Evolutionary conservation across 2,329 filamentous ascomycete species (phyloP).

Genomic region (Lasiodiplodia theobromae): DNA sequence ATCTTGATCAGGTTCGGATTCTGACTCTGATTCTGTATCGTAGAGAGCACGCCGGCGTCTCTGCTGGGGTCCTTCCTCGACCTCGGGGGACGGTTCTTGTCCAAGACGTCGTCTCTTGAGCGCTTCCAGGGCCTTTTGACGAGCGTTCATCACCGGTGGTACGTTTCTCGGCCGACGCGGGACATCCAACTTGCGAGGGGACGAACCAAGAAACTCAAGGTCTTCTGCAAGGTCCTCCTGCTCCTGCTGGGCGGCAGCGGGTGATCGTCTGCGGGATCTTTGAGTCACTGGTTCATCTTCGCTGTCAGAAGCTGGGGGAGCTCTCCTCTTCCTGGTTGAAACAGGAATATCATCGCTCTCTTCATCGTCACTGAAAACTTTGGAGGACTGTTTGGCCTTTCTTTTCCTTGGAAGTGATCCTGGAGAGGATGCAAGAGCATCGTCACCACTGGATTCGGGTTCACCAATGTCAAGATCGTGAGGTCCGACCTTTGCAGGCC

Average conservation of each 20-base stretch:
- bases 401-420: not conserved
- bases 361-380: constrained; percentile 28
- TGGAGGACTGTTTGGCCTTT: not conserved
- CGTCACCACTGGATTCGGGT: constrained; percentile 28
- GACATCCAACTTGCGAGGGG: constrained; percentile 36
- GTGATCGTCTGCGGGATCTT: constrained; percentile 24
- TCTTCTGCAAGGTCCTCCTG: constrained; percentile 55
- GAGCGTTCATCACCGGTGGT: constrained; percentile 42
- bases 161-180: constrained; percentile 31
- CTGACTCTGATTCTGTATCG: constrained; percentile 34
- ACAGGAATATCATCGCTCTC: constrained; percentile 30
- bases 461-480: constrained; percentile 19
- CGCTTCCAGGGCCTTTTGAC: constrained; percentile 52
- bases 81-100: constrained; percentile 35
- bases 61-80: constrained; percentile 32
- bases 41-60: constrained; percentile 35
- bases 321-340: constrained; percentile 12
- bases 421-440: constrained; percentile 31
- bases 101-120: constrained; percentile 52
- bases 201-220: constrained; percentile 51
- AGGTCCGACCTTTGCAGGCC: not conserved
- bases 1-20: constrained; percentile 34
- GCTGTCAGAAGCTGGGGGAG: constrained; percentile 36
- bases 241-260: constrained; percentile 37
- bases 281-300: constrained; percentile 30